phyloP scores from a whole-genome alignment of 148 eudicot genomes.

The Gaultheria prostrata region DNA sequence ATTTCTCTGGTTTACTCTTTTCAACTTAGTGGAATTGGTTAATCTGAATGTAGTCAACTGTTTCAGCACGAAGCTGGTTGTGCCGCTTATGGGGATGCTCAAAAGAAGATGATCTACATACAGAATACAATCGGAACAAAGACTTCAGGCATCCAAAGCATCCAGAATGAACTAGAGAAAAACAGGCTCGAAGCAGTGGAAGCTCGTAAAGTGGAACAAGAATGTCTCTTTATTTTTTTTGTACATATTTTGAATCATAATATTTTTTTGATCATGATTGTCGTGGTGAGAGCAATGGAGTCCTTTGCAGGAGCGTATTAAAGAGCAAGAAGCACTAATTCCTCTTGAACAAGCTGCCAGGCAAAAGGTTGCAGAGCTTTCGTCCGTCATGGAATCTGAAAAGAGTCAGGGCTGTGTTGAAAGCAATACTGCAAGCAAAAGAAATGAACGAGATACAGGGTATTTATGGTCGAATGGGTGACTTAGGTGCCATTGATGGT shows the following conservation, averaged over 20 bases:
- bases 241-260: not conserved
- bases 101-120: conserved; percentile 61
- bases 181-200: conserved; percentile 51
- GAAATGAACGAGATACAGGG: conserved; percentile 66
- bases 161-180: conserved; percentile 54
- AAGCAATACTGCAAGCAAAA: conserved; percentile 84
- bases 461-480: conserved; percentile 93
- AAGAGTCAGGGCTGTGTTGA: conserved; percentile 83
- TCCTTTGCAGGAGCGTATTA: conserved; percentile 54
- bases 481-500: conserved; percentile 97
- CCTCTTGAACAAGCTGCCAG: conserved; percentile 86
- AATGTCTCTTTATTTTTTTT: conserved; percentile 21
- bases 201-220: conserved; percentile 76
- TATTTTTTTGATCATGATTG: conserved; percentile 12
- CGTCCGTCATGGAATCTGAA: conserved; percentile 74
- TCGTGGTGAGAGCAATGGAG: not conserved
- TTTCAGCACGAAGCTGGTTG: conserved; percentile 77
- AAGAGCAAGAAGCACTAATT: conserved; percentile 69
- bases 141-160: conserved; percentile 37
- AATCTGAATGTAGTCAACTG: conserved; percentile 10
- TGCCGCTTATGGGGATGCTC: conserved; percentile 68
- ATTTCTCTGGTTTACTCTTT: not conserved
- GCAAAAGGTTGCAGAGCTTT: conserved; percentile 77
- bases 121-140: conserved; percentile 48
- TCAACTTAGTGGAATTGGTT: conserved; percentile 3